phyloP scores from a whole-genome alignment of 345 rosid genomes.

The Corchorus capsularis region DNA sequence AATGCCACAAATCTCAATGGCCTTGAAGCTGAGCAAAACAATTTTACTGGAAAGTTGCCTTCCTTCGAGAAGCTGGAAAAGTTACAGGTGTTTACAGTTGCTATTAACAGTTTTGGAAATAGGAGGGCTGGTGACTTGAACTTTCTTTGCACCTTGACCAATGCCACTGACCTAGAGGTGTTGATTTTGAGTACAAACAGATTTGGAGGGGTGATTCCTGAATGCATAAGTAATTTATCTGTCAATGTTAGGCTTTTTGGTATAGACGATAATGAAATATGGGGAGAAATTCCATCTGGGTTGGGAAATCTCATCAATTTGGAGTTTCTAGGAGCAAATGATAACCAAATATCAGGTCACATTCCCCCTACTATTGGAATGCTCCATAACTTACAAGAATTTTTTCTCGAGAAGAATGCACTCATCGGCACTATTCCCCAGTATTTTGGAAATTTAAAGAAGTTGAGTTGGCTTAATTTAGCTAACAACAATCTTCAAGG shows the following conservation, averaged over 20 bases:
- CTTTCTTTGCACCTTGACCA: slow-evolving; percentile 4
- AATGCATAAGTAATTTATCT: slow-evolving; percentile 2
- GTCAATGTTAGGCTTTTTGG: neutral
- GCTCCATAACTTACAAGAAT: neutral
- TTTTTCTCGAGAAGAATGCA: neutral
- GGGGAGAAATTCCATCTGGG: neutral
- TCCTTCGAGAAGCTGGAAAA: neutral
- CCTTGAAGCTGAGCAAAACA: neutral
- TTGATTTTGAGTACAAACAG: neutral
- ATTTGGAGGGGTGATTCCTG: neutral
- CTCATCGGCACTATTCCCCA: slow-evolving; percentile 18
- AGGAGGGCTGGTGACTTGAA: neutral
- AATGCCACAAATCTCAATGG: neutral
- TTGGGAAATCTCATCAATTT: neutral
- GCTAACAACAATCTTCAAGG: neutral
- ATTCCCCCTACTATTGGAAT: no score
- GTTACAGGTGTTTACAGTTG: neutral
- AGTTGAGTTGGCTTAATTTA: neutral
- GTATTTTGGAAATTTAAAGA: slow-evolving; percentile 16
- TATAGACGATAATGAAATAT: neutral
- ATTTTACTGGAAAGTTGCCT: slow-evolving; percentile 8
- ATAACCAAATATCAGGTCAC: no score
- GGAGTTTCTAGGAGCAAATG: no score
- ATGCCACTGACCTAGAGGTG: neutral
- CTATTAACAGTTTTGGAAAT: neutral